These are phyloP conservation scores for Eimeria maxima DNA, from an alignment of 169 alveolate genomes.

Conservation along the genomic window DNA sequence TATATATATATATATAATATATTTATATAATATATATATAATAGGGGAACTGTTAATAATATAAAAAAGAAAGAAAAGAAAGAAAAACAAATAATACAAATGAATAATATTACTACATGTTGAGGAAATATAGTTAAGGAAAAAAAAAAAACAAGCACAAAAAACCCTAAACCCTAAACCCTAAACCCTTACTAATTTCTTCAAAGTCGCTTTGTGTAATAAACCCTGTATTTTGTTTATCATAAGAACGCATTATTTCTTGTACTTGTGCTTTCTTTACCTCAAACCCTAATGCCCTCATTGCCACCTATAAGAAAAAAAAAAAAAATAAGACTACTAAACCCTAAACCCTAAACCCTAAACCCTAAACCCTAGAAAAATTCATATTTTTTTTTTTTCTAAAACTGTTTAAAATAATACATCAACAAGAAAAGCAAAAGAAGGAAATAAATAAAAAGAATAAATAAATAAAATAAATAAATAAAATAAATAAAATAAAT, in stretches of 20 bases:
- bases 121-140: background rate
- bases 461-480: background rate
- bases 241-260: slow-evolving; percentile 93
- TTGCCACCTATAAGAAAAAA: slow-evolving; percentile 95
- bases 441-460: background rate
- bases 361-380: too few relatives aligned
- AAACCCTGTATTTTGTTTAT: slow-evolving; percentile 88
- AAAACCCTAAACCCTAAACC: slow-evolving; percentile 7
- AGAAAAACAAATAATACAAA: too few relatives aligned
- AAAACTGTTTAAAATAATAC: background rate
- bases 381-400: too few relatives aligned
- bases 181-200: slow-evolving; percentile 80
- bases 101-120: background rate
- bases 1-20: too few relatives aligned
- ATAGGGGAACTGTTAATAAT: too few relatives aligned
- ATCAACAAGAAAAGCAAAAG: background rate
- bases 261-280: slow-evolving; percentile 97
- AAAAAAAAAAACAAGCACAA: background rate
- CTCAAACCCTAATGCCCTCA: slow-evolving; percentile 99
- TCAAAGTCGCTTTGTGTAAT: slow-evolving; percentile 82
- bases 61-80: too few relatives aligned
- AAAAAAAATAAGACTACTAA: too few relatives aligned
- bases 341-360: background rate
- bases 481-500: too few relatives aligned
- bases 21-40: too few relatives aligned